phyloP scores from a whole-genome alignment of 1,139 yeast species.

The Zygosaccharomyces pseudobailii region DNA sequence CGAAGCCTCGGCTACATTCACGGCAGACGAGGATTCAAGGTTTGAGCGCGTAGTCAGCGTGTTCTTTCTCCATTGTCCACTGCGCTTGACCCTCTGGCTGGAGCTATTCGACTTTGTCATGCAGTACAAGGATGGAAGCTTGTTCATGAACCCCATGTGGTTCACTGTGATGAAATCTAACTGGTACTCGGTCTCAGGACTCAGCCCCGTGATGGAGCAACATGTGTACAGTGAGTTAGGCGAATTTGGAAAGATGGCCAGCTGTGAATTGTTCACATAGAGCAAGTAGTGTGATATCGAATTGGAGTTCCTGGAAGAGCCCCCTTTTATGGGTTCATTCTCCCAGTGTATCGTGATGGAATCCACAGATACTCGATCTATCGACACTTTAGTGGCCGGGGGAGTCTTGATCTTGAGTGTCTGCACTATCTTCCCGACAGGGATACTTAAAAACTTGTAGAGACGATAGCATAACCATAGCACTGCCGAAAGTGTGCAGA shows the following conservation, averaged over 20 bases:
- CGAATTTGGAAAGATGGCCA: conserved; percentile 30
- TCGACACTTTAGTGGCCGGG: conserved; percentile 50
- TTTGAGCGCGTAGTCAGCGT: conserved; percentile 10
- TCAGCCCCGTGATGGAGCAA: conserved; percentile 42
- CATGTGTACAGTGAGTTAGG: conserved; percentile 34
- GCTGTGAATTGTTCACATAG: conserved; percentile 28
- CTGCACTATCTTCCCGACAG: conserved; percentile 47
- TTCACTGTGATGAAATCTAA: conserved; percentile 54
- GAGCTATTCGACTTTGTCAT: conserved; percentile 36
- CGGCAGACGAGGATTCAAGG: background rate
- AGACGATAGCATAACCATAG: conserved; percentile 30
- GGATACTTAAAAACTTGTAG: conserved; percentile 35
- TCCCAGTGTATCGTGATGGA: conserved; percentile 58
- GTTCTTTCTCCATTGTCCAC: conserved; percentile 25
- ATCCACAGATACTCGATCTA: conserved; percentile 48
- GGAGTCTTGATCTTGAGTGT: conserved; percentile 53
- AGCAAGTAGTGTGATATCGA: conserved; percentile 27
- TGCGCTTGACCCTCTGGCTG: conserved; percentile 4
- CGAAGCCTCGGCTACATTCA: background rate
- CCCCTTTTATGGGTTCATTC: conserved; percentile 24
- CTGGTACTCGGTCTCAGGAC: conserved; percentile 47
- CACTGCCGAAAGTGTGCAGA: conserved; percentile 16
- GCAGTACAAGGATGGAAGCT: conserved; percentile 42
- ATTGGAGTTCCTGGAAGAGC: conserved; percentile 4
- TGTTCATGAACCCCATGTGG: conserved; percentile 42